These are phyloP conservation scores for Metahyphopichia silvanorum DNA, from an alignment of 805 yeast species.

Conservation along the genomic window DNA sequence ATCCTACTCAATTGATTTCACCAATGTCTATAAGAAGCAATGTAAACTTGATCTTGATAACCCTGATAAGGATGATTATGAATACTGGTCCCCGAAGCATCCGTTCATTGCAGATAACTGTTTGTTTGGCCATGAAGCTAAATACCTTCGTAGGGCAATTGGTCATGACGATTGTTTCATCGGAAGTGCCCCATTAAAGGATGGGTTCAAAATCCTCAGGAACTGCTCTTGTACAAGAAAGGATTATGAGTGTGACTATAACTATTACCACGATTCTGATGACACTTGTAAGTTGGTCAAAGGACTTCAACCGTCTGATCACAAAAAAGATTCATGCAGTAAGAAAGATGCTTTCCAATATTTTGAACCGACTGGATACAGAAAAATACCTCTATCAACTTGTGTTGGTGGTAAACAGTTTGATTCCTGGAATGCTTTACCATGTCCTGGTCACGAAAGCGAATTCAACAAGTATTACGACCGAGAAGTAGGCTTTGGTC, in stretches of 20 bases:
- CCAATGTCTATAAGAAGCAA: slow-evolving; percentile 32
- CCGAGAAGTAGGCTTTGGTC: slow-evolving; percentile 52
- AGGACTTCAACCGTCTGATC: slow-evolving; percentile 68
- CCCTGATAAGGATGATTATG: slow-evolving; percentile 39
- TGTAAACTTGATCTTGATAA: slow-evolving; percentile 42
- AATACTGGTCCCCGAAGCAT: slow-evolving; percentile 41
- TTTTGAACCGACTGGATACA: slow-evolving; percentile 89
- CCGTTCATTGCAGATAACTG: slow-evolving; percentile 35
- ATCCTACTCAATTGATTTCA: slow-evolving; percentile 37
- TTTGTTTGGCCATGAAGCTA: slow-evolving; percentile 42
- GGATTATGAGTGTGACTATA: slow-evolving; percentile 94
- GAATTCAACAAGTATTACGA: slow-evolving; percentile 57
- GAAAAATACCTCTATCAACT: slow-evolving; percentile 80
- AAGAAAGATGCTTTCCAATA: slow-evolving; percentile 56
- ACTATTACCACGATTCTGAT: slow-evolving; percentile 64
- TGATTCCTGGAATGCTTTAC: slow-evolving; percentile 58
- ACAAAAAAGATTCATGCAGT: slow-evolving; percentile 54
- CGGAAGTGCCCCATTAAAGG: slow-evolving; percentile 54
- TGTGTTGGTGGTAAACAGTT: slow-evolving; percentile 78
- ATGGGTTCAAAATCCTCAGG: slow-evolving; percentile 53
- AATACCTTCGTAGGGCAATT: slow-evolving; percentile 36
- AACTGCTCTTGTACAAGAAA: slow-evolving; percentile 83
- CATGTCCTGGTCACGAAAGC: slow-evolving; percentile 86
- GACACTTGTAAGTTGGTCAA: slow-evolving; percentile 84
- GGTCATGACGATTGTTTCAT: slow-evolving; percentile 66